phyloP scores from a whole-genome alignment of 2,329 filamentous ascomycete genomes.

The Waltergamsia citrina region DNA sequence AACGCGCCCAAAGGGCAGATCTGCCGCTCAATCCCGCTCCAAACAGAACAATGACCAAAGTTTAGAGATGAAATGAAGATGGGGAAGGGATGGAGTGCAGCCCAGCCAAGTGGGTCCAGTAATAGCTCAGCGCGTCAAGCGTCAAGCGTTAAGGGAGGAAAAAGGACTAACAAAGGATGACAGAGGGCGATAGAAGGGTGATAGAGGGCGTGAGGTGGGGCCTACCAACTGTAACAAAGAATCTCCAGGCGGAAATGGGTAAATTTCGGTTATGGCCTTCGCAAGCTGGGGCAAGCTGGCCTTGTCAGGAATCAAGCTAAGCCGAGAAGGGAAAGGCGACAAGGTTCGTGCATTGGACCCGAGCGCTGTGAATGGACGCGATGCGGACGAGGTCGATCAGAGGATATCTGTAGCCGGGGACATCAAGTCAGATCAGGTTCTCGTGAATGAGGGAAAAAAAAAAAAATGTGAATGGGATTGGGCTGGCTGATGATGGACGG shows the following conservation, averaged over 20 bases:
- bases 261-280: background rate
- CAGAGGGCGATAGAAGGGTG: background rate
- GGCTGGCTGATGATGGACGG: background rate
- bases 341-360: slow-evolving; percentile 1
- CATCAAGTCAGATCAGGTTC: background rate
- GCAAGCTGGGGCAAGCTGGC: background rate
- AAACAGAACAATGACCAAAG: too few species aligned
- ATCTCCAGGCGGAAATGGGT: background rate
- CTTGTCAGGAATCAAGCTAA: background rate
- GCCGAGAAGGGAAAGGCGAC: background rate
- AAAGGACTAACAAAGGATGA: too few species aligned
- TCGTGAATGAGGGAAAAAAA: background rate
- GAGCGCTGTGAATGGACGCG: background rate
- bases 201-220: background rate
- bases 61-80: background rate
- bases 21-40: too few species aligned
- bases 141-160: too few species aligned
- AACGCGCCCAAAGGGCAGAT: too few species aligned
- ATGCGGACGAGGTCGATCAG: background rate
- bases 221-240: background rate
- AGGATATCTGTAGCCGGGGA: background rate
- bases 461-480: background rate
- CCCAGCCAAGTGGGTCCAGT: too few species aligned
- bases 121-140: too few species aligned
- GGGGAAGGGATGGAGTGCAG: background rate